A percentile compares a stretch with the other conserved stretches of the same genome.
These are phyloP conservation scores for Willaertia magna DNA, from an alignment of 208 protist genomes.

Conservation along the genomic window DNA sequence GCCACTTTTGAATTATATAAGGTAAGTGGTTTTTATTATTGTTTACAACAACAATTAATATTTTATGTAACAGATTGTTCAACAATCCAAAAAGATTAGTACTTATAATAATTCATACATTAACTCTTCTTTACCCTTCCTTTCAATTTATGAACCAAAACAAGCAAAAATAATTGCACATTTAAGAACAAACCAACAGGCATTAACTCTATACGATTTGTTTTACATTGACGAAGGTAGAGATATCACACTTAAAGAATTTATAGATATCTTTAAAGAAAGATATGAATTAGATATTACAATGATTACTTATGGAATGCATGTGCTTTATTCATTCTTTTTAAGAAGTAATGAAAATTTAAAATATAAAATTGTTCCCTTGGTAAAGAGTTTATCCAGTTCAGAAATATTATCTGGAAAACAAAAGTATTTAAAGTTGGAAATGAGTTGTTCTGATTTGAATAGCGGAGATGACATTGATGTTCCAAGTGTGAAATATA, in stretches of 20 bases:
- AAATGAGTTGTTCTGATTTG: constrained; percentile 39
- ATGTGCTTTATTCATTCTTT: constrained; percentile 45
- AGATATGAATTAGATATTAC: constrained; percentile 75
- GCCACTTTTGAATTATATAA: constrained; percentile 94
- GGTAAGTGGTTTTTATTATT: constrained; percentile 39
- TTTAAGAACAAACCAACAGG: constrained; percentile 34
- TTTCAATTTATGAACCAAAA: constrained; percentile 87
- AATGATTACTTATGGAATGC: constrained; percentile 58
- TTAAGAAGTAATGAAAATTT: constrained; percentile 19
- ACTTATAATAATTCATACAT: constrained; percentile 85
- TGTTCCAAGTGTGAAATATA: constrained; percentile 41
- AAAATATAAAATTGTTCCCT: constrained; percentile 26
- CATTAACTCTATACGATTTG: constrained; percentile 89
- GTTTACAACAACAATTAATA: not conserved
- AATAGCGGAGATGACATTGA: constrained; percentile 46
- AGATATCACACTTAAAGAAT: constrained; percentile 77
- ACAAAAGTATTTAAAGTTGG: constrained; percentile 42
- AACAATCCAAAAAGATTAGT: constrained; percentile 40
- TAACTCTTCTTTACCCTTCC: constrained; percentile 91
- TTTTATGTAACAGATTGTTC: no score
- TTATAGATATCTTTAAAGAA: constrained; percentile 64
- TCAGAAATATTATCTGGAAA: constrained; percentile 25
- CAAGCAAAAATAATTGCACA: constrained; percentile 44
- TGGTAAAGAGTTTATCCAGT: constrained; percentile 22
- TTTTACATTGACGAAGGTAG: constrained; percentile 80